Evolutionary conservation across 148 eudicot species (phyloP), one percentile per base, ranked within the genome.

Genomic region (Silene conica): DNA sequence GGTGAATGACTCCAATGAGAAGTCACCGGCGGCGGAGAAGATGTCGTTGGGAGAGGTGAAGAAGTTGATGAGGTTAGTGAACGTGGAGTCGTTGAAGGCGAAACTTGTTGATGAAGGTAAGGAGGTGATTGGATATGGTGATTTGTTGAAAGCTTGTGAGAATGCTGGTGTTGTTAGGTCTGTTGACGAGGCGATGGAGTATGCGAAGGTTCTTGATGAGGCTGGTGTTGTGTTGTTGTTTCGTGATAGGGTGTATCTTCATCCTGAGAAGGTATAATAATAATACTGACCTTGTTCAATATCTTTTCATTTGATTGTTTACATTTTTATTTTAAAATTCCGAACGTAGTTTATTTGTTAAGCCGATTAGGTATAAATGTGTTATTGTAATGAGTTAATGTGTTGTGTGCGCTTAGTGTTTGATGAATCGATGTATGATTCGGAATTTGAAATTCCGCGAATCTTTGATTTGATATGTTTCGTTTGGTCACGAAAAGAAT

Each of bases 201-300:
- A 88, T 55, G 95, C 89, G 1, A 68, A 71, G 21, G 91, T 86
- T 69, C 85, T 94, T 54, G 97, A 94, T 76, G 96, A 94, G n/a
- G 95, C 98, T 56, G 98, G 97, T 10, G 97, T 94, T 41, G 85
- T 94, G 57, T 80, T 94, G 63, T 83, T 94, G 54, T 89, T 89
- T 34, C 77, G 97, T 64, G 97, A 94, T 78, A 88, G 88, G 76
- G 91, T 91, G 43, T 89, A 94, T 59, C 90, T 94, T 26, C 98
- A 94, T 77, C 97, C 97, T 13, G 91, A 91, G 73, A 91, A 91
- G 97, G 97, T 93, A 79, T 8, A 65, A 31, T 31, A 16, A 12
- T 15, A 4, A 48, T 48, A 3, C 11, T 48, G n/a, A n/a, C n/a
- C n/a, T 50, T 23, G 16, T 16, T 61, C 21, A 55, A 15, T 43